Evolutionary conservation across 306 rosid genomes (phyloP), one percentile per base, ranked within the genome.

Genomic region (Pyrus communis): DNA sequence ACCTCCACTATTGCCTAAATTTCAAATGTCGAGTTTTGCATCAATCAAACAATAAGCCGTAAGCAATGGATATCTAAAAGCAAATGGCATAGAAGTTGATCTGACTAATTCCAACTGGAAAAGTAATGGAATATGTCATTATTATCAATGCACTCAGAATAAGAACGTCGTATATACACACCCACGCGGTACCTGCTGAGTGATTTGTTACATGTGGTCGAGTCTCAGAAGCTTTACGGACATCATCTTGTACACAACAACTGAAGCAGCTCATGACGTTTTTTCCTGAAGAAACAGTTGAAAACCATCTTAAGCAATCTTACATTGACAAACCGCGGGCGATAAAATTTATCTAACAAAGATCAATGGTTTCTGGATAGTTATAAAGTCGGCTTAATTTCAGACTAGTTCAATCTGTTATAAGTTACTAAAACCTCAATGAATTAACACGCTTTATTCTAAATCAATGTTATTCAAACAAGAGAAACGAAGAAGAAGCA

Each of bases 191-290:
- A 93, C 96, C 92, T 35, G 84, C 54, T 22, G 87, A 69, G 74
- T 84, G 70, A 80, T 23, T 78, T 59, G 79, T 80, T 67, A 69
- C 75, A 71, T 59, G 81, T 54, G 43, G 74, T 82, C 88, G 85
- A 74, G 79, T 76, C 52, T 88, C 85, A 67, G 87, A 67, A 71
- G 75, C 55, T 75, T 71, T 82, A 57, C 82, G 75, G 71, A 72
- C 46, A 42, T 90, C 94, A 81, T 85, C 78, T 35, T 78, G 82
- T 62, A 74, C 87, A 84, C 93, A 90, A 70, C 90, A 93, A 71
- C 92, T 80, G 80, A 93, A 93, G 85, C 92, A 90, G 85, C 91
- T 84, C 96, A 93, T 93, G 74, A 77, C 84, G 77, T 78, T 81
- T 75, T 40, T 35, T 67, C 83, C 85, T 88, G 80, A 28, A 75